phyloP scores from a whole-genome alignment of 345 rosid species.

The Rhodamnia argentea region DNA sequence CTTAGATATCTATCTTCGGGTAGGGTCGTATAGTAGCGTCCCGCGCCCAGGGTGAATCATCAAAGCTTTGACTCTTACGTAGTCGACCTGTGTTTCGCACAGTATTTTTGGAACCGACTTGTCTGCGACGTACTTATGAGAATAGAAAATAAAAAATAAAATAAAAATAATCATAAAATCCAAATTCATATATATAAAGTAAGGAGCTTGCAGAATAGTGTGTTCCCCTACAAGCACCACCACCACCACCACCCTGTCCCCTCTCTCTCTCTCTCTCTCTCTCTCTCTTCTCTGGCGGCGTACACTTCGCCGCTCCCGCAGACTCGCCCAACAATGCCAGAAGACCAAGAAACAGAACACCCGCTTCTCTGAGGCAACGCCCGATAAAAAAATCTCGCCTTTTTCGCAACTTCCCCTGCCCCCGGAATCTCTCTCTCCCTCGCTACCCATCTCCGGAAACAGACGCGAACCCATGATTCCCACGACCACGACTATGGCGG shows the following conservation, averaged over 20 bases:
- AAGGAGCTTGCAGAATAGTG: neutral
- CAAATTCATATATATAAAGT: neutral
- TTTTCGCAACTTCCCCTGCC: neutral
- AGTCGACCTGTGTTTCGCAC: too few relatives aligned
- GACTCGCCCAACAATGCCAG: neutral
- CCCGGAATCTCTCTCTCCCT: neutral
- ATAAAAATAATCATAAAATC: neutral
- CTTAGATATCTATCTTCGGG: too few relatives aligned
- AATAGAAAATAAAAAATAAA: neutral
- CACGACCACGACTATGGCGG: neutral
- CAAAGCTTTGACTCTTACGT: too few relatives aligned
- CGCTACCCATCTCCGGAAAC: neutral
- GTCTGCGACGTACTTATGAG: too few relatives aligned
- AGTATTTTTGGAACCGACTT: too few relatives aligned
- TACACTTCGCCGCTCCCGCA: neutral
- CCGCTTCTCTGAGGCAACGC: neutral
- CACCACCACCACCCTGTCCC: neutral
- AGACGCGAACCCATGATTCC: neutral
- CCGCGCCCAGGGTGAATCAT: too few relatives aligned
- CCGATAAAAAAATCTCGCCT: neutral
- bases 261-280: neutral
- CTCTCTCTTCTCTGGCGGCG: neutral
- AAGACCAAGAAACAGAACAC: neutral
- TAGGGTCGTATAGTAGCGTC: too few relatives aligned
- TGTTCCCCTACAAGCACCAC: neutral